These are phyloP conservation scores for Pochonia chlamydosporia DNA, from an alignment of 2,329 filamentous ascomycete genomes.

Conservation along the genomic window DNA sequence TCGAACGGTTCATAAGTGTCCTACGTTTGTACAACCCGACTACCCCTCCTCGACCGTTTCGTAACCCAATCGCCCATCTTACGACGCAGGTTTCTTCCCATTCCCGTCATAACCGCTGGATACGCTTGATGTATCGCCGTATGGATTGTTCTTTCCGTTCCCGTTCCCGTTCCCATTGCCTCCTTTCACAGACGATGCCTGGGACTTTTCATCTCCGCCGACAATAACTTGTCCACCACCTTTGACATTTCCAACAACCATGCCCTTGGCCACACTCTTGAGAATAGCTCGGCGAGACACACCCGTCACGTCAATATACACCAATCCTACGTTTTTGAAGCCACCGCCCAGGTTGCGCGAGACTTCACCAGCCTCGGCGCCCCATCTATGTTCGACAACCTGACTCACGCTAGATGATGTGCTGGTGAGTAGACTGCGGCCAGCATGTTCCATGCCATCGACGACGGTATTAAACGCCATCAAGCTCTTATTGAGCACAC, in stretches of 20 bases:
- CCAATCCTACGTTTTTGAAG: constrained; percentile 91
- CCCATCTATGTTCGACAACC: constrained; percentile 86
- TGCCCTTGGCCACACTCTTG: constrained; percentile 93
- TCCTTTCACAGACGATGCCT: constrained; percentile 16
- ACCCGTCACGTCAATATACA: constrained; percentile 94
- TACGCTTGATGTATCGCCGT: constrained; percentile 21
- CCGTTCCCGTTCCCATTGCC: constrained; percentile 18
- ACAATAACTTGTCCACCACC: constrained; percentile 70
- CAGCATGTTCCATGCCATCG: constrained; percentile 86
- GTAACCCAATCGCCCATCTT: not conserved
- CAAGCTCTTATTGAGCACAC: constrained; percentile 88
- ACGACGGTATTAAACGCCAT: constrained; percentile 95
- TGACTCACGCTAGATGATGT: constrained; percentile 74
- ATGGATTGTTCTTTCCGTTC: constrained; percentile 17
- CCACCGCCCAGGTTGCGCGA: constrained; percentile 73
- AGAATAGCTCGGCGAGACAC: constrained; percentile 85
- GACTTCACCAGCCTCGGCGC: constrained; percentile 74
- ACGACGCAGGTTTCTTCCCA: constrained; percentile 24
- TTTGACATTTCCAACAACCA: constrained; percentile 79
- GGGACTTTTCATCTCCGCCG: constrained; percentile 51
- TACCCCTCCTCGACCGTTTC: not conserved
- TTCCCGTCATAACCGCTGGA: constrained; percentile 20
- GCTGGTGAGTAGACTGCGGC: constrained; percentile 68
- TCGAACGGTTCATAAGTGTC: not conserved
- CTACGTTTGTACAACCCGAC: not conserved